Conservation (phyloP, 192 early-diverging fungal genomes). For the Rhizophagus clarus region DNA sequence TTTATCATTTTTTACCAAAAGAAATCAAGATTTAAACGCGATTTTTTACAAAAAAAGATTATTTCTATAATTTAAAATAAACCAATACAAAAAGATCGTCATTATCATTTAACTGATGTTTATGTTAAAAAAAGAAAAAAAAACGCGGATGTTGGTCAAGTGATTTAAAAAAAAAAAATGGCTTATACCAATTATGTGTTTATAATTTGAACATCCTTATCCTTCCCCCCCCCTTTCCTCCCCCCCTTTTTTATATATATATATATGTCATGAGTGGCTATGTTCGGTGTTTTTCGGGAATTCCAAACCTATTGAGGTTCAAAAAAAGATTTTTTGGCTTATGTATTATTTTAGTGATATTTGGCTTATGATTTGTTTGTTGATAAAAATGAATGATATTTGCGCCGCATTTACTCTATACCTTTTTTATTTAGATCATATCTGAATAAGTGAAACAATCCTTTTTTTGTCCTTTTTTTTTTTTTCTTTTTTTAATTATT, state of each 20-base stretch:
- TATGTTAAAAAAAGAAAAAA: background rate
- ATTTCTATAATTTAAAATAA: background rate
- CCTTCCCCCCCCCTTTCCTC: too few relatives aligned
- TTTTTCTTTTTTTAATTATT: too few relatives aligned
- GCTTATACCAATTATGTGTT: background rate
- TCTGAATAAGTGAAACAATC: too few relatives aligned
- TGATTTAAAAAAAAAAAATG: background rate
- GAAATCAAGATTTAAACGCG: background rate
- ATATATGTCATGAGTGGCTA: background rate
- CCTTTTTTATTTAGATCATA: too few relatives aligned
- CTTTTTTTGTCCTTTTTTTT: too few relatives aligned
- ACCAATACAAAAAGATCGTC: background rate
- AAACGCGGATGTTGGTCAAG: background rate
- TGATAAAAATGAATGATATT: background rate
- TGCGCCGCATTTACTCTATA: too few relatives aligned
- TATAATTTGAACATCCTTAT: too few relatives aligned
- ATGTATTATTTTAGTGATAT: background rate
- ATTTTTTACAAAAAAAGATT: background rate
- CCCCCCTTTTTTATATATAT: too few relatives aligned
- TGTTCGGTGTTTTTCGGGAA: background rate
- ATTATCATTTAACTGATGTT: background rate
- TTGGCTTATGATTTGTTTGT: background rate
- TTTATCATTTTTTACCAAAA: background rate
- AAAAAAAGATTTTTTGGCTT: background rate
- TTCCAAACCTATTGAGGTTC: background rate